These are phyloP conservation scores for Sedum album DNA, from an alignment of 164 flowering plant genomes.

Conservation along the genomic window DNA sequence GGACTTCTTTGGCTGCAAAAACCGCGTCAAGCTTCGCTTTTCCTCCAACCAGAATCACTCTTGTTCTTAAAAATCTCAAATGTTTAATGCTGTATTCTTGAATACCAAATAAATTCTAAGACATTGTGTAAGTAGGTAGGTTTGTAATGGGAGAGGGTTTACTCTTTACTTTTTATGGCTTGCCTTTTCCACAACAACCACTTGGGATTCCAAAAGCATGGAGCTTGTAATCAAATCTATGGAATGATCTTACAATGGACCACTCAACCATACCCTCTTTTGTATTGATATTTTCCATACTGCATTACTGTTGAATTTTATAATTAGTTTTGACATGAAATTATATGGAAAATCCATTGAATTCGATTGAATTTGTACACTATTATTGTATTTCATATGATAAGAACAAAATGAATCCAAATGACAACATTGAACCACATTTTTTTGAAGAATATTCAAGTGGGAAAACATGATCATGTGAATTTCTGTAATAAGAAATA, in stretches of 20 bases:
- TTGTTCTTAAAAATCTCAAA: background rate
- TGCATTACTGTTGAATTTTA: background rate
- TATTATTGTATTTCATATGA: too few species aligned
- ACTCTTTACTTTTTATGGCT: background rate
- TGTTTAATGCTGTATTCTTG: background rate
- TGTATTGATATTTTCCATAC: background rate
- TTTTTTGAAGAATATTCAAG: too few species aligned
- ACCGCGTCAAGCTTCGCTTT: background rate
- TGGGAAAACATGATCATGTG: too few species aligned
- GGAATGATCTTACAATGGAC: background rate
- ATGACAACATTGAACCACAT: too few species aligned
- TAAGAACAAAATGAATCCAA: too few species aligned
- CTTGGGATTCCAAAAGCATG: constrained; percentile 3
- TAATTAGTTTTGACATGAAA: background rate
- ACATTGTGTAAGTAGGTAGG: background rate
- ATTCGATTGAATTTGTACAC: too few species aligned
- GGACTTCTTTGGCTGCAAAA: background rate
- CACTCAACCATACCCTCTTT: background rate
- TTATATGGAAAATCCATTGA: too few species aligned
- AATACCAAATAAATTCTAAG: background rate
- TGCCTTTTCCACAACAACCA: constrained; percentile 1
- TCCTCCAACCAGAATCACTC: constrained; percentile 1
- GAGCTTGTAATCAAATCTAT: background rate
- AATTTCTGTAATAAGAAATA: too few species aligned
- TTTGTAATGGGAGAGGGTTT: background rate